A percentile compares a stretch with the other conserved stretches of the same genome.
Conservation (phyloP, 345 rosid genomes). For the Psidium guajava region DNA sequence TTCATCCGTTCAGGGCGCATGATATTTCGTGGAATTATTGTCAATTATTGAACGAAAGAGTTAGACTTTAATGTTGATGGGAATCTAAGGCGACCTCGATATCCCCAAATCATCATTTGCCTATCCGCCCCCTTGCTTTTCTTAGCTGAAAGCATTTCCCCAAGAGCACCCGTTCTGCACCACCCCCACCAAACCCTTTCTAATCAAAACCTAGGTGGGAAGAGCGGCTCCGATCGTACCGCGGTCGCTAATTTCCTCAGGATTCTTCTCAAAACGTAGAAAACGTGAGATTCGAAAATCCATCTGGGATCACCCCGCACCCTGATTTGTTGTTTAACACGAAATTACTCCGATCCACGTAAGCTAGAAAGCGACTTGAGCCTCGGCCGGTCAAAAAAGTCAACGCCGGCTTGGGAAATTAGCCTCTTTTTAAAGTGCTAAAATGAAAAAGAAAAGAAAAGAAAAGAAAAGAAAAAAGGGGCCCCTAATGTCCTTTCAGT, state of each 20-base stretch:
- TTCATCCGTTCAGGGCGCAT: background rate
- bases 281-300: background rate
- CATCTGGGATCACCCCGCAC: background rate
- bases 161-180: background rate
- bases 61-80: background rate
- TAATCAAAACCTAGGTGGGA: background rate
- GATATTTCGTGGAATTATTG: background rate
- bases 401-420: background rate
- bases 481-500: background rate
- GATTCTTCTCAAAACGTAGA: background rate
- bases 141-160: background rate
- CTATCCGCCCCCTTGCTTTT: background rate
- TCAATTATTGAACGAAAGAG: fast-evolving
- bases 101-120: background rate
- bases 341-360: background rate
- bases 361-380: background rate
- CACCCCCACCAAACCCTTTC: background rate
- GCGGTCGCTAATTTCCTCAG: background rate
- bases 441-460: background rate
- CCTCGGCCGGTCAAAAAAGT: background rate
- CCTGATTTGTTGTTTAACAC: background rate
- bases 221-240: background rate
- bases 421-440: background rate
- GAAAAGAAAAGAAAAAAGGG: background rate
- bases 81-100: background rate